These are phyloP conservation scores for Phytophthora cajani DNA, from an alignment of 352 stramenopile genomes.

Conservation along the genomic window DNA sequence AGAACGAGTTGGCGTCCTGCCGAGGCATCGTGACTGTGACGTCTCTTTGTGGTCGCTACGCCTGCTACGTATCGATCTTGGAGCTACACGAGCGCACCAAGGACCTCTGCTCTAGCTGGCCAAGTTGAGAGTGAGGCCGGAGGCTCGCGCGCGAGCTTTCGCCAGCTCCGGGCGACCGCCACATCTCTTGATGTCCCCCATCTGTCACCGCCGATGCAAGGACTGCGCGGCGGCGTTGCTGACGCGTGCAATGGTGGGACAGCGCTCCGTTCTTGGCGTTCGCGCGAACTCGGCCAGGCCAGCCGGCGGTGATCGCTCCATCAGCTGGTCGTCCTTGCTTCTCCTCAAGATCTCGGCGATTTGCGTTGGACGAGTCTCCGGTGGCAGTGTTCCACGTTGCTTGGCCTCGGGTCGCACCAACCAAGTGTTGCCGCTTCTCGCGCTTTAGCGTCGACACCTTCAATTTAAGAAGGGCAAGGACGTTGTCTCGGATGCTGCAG, in stretches of 20 bases:
- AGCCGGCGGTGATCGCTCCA: neutral
- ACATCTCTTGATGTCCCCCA: constrained; percentile 30
- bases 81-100: neutral
- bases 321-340: constrained; percentile 33
- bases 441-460: constrained; percentile 23
- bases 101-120: constrained; percentile 18
- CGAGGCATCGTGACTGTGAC: constrained; percentile 16
- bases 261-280: no score
- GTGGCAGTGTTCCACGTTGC: neutral
- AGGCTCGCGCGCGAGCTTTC: neutral
- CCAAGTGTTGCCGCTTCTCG: neutral
- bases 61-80: no score
- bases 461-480: constrained; percentile 8
- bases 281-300: no score
- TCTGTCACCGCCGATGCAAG: constrained; percentile 12
- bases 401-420: neutral
- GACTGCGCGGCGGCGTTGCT: constrained; percentile 15
- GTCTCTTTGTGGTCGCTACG: constrained; percentile 14
- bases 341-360: constrained; percentile 26
- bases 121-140: constrained; percentile 34
- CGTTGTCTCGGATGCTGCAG: neutral
- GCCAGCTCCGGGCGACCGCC: neutral
- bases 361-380: constrained; percentile 2
- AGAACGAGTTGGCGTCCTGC: constrained; percentile 15
- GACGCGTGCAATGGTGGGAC: constrained; percentile 20